Evolutionary conservation across 73 alveolate species (phyloP).

Genomic region (Blepharisma stoltei): DNA sequence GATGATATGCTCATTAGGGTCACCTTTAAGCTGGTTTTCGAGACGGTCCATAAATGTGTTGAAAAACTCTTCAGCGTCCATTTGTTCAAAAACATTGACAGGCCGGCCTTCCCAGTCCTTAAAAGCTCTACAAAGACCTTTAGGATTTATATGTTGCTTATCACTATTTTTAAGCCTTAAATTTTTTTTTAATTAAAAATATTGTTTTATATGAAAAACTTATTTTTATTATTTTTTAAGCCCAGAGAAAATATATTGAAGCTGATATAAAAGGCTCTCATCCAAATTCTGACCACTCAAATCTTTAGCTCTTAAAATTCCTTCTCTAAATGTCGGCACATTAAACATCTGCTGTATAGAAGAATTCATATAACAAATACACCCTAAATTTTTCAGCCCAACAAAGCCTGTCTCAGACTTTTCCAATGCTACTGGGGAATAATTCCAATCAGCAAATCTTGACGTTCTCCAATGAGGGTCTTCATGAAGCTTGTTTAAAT

Average conservation of each 20-base stretch:
- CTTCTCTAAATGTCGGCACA: constrained; percentile 77
- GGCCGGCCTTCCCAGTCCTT: constrained; percentile 77
- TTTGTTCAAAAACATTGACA: constrained; percentile 70
- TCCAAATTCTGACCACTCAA: constrained; percentile 39
- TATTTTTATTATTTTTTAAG: too few relatives aligned
- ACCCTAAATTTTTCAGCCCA: constrained; percentile 90
- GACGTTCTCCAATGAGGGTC: constrained; percentile 73
- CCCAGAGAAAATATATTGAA: constrained; percentile 83
- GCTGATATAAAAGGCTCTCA: constrained; percentile 72
- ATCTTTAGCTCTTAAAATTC: constrained; percentile 58
- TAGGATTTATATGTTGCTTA: constrained; percentile 84
- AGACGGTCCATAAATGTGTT: constrained; percentile 85
- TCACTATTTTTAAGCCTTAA: constrained; percentile 87
- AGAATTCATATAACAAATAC: constrained; percentile 95
- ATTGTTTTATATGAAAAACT: too few relatives aligned
- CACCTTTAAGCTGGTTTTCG: constrained; percentile 64
- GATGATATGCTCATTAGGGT: constrained; percentile 63
- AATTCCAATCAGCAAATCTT: constrained; percentile 60
- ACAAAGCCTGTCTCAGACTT: constrained; percentile 75
- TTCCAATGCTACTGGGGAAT: constrained; percentile 48
- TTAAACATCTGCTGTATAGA: constrained; percentile 85
- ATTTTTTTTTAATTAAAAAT: too few relatives aligned
- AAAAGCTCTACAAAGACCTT: constrained; percentile 72
- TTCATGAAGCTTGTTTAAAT: constrained; percentile 37
- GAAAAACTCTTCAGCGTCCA: constrained; percentile 95